phyloP scores from a whole-genome alignment of 495 filamentous ascomycete genomes.

The Aspergillus ellipticus region DNA sequence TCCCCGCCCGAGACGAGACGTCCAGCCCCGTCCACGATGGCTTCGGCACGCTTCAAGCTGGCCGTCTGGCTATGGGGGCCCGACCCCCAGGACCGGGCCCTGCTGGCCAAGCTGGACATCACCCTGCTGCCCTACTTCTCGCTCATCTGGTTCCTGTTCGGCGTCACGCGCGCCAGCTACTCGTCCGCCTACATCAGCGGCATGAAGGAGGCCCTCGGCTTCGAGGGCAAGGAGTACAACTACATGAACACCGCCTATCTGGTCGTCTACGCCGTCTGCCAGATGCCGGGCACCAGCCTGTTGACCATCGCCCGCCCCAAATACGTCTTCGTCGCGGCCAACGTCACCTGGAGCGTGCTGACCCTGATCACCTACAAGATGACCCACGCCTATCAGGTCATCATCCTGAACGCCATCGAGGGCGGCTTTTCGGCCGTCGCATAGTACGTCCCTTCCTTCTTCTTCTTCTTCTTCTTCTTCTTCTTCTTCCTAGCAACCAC shows the following conservation, averaged over 20 bases:
- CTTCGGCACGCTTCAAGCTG: constrained; percentile 11
- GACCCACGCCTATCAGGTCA: constrained; percentile 33
- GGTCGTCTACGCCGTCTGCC: constrained; percentile 35
- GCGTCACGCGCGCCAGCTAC: constrained; percentile 35
- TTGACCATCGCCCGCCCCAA: constrained; percentile 29
- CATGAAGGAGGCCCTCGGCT: constrained; percentile 33
- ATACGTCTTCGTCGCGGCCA: constrained; percentile 34
- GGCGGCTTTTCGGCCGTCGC: constrained; percentile 35
- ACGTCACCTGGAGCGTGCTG: constrained; percentile 31
- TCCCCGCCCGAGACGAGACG: too few species aligned
- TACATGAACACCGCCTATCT: constrained; percentile 38
- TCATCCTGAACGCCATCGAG: constrained; percentile 33
- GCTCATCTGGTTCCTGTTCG: constrained; percentile 35
- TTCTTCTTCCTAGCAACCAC: background rate
- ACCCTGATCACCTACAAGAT: constrained; percentile 33
- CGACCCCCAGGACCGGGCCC: constrained; percentile 24
- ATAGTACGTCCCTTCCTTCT: constrained; percentile 20
- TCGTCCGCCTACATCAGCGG: constrained; percentile 38
- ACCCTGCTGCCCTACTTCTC: constrained; percentile 36
- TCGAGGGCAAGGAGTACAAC: constrained; percentile 36
- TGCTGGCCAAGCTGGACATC: constrained; percentile 28
- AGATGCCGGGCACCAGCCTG: constrained; percentile 34
- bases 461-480: background rate
- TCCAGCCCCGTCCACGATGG: too few species aligned
- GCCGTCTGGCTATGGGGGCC: constrained; percentile 29